Base-by-base conservation (phyloP, 305 asterid genomes). In the Plantago coronopus region DNA sequence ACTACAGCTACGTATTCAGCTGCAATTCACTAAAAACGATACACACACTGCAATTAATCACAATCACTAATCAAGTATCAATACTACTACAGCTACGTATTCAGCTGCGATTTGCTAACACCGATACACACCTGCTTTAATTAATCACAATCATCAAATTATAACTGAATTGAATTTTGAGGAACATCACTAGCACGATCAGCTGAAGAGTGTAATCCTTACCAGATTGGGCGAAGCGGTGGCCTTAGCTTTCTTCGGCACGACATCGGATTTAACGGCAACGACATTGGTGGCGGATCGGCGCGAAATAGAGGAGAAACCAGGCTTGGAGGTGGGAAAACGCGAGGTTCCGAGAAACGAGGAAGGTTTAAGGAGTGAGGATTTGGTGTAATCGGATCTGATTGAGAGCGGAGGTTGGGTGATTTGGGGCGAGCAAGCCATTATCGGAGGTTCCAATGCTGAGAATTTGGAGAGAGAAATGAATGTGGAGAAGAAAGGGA, bases 361-460 rank as follows among this genome's bases (percentile, higher is more conserved):
- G 43, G 43, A 38, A 38, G 43, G 43, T 4, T 27, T 27, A 8
- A 27, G 34, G 34, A 27, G 34, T 27, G 34, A 27, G 42, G 37
- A 27, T 61, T 69, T 71, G 31, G 59, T 38, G 70, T 71, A 60
- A 62, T 84, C 85, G 44, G 94, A 91, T 88, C 96, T 77, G 53
- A 75, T 68, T 43, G 82, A 57, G 50, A 82, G 61, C 50, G 94
- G 86, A 57, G 94, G 86, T 48, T 80, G 90, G 71, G 74, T 47
- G 65, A 83, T 57, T 55, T 77, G 77, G 64, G 90, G 79, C 8
- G 95, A 87, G 62, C 87, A 82, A 49, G 94, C 86, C 74, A 83
- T 73, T 47, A 48, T 12, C 53, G 49, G 61, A 44, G 3, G 12
- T 31, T 31, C 47, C 53, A 45, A 46, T 21, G 34, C 17, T 25